Conservation (phyloP, 163 green algal genomes). For the Scenedesmus sp. region DNA sequence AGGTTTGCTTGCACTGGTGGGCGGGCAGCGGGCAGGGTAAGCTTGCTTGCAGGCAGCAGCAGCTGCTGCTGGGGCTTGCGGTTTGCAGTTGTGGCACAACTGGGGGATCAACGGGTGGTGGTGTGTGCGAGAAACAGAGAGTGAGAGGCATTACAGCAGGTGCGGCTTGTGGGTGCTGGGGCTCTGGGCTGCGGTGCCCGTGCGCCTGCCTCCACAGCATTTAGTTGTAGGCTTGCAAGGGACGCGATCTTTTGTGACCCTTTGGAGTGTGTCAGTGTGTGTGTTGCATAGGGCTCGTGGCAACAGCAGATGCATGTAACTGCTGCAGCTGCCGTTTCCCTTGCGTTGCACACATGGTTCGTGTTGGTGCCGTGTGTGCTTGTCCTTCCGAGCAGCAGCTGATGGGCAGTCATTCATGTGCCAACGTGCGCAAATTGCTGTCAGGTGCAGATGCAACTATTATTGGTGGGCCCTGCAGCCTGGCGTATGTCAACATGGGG, state of each 20-base stretch:
- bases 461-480: not conserved
- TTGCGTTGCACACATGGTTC: not conserved
- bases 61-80: not conserved
- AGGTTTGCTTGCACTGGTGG: not conserved
- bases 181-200: slow-evolving; percentile 1
- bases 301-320: slow-evolving; percentile 1
- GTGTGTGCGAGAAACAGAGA: not conserved
- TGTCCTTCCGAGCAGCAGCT: not conserved
- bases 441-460: not conserved
- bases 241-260: not conserved
- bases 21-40: not conserved
- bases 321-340: not conserved
- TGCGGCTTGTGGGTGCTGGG: not conserved
- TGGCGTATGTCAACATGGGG: not conserved
- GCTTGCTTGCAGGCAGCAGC: slow-evolving; percentile 1
- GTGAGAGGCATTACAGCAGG: not conserved
- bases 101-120: not conserved
- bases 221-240: not conserved
- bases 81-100: not conserved
- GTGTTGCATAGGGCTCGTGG: not conserved
- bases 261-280: not conserved
- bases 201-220: not conserved
- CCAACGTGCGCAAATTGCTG: not conserved
- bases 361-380: not conserved
- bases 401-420: not conserved